phyloP scores from a whole-genome alignment of 148 eudicot genomes.

The Vaccinium vitisidaea region DNA sequence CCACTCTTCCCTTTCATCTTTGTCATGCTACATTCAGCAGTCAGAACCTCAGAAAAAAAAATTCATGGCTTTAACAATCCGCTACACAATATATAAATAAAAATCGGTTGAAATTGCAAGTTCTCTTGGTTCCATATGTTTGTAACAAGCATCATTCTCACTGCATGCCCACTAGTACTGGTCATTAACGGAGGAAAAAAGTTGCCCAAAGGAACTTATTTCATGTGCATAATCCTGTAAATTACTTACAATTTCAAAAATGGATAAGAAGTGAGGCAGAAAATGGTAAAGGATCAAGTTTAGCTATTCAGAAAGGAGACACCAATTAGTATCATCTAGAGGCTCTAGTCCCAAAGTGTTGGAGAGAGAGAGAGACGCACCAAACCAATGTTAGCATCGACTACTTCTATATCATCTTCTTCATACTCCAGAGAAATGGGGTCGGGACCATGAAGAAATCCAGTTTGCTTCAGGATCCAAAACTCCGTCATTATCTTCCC shows the following conservation, averaged over 20 bases:
- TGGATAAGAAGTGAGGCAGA: neutral
- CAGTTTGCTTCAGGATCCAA: slow-evolving; percentile 45
- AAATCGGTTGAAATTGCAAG: neutral
- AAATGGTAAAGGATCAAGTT: neutral
- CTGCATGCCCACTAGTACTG: neutral
- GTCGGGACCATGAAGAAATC: slow-evolving; percentile 29
- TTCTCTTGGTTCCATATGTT: neutral
- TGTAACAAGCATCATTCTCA: neutral
- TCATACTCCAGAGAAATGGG: slow-evolving; percentile 21
- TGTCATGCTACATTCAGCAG: slow-evolving; percentile 31
- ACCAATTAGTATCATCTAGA: neutral
- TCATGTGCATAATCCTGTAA: neutral
- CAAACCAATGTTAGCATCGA: slow-evolving; percentile 7
- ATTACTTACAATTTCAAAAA: neutral
- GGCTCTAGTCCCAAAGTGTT: neutral
- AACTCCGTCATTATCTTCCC: slow-evolving; percentile 50
- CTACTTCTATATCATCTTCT: slow-evolving; percentile 13
- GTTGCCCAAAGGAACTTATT: neutral
- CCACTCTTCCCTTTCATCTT: slow-evolving; percentile 47
- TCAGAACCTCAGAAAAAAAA: slow-evolving; percentile 22
- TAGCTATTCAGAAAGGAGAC: neutral
- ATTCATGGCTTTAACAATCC: neutral
- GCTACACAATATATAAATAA: neutral
- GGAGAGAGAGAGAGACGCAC: slow-evolving; percentile 18
- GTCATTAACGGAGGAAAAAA: slow-evolving; percentile 2